Evolutionary conservation across 495 filamentous ascomycete genomes (phyloP), one percentile per base, ranked within the genome.

Genomic region (Achaetomiella virescens): DNA sequence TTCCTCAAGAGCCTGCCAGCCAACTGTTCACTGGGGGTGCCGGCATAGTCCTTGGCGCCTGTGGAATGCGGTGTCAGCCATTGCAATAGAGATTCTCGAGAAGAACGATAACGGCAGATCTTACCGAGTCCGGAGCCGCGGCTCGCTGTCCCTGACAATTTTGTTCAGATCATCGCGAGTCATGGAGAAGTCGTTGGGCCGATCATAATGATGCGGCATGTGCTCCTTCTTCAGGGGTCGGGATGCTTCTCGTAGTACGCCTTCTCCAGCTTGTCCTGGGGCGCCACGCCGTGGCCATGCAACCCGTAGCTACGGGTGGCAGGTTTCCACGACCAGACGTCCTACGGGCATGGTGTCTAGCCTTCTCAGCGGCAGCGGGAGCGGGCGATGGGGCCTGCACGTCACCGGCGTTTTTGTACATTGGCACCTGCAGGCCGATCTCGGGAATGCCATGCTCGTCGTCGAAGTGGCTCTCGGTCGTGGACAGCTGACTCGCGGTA

Each of bases 311-410:
- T 90, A 35, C 84, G 14, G 87, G 86, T 1, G 89, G 86, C 5
- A 75, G 61, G 29, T 70, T 71, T 14, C 77, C 78, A 49, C 73
- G 77, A 42, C 71, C 71, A 47, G 76, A 79, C 1, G 68, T 63
- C 61, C 65, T 75, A 44, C 91, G 84, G 36, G 78, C 68, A 61
- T 95, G 90, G 59, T 87, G 80, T 58, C 81, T 78, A 22, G 18
- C 22, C 62, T 81, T 85, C 27, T 77, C 72, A 18, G 79, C 69
- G 33, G 75, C 75, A 17, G 71, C 70, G 36, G 79, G 88, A 15
- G 86, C 82, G 3, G 91, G 90, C 0, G 95, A 91, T 0, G 93
- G 93, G 12, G 93, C 93, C 72, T 99, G 93, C 10, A 99, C 95
- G 70, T 97, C 93, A 41, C 93, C 93, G 37, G 91, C 91, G 72